Conservation (phyloP, 2,329 filamentous ascomycete genomes). For the Colletotrichum trifolii region DNA sequence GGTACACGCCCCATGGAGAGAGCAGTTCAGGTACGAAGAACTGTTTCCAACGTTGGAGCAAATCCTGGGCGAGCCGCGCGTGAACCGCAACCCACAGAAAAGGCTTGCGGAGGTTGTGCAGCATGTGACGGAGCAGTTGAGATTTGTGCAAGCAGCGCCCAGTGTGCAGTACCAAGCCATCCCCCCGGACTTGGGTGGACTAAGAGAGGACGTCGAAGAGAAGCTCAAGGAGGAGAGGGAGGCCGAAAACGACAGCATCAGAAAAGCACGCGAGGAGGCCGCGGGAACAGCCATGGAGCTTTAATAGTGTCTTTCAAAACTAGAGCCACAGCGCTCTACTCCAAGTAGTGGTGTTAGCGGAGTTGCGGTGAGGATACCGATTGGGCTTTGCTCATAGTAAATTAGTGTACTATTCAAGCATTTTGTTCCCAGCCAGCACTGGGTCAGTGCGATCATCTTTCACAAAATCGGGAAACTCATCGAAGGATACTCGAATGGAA, state of each 20-base stretch:
- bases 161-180: conserved; percentile 88
- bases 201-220: conserved; percentile 77
- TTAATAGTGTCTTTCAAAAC: conserved; percentile 38
- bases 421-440: too few species aligned
- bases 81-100: conserved; percentile 83
- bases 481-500: too few species aligned
- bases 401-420: too few species aligned
- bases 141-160: conserved; percentile 85
- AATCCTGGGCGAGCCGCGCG: conserved; percentile 72
- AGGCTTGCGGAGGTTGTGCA: conserved; percentile 79
- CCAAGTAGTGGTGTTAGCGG: conserved; percentile 21
- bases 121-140: conserved; percentile 84
- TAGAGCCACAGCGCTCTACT: not conserved
- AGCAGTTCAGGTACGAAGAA: conserved; percentile 84
- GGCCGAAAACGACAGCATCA: conserved; percentile 65
- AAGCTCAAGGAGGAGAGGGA: conserved; percentile 73
- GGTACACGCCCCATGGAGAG: conserved; percentile 82
- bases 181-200: conserved; percentile 77
- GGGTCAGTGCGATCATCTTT: too few species aligned
- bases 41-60: conserved; percentile 89
- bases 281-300: conserved; percentile 68
- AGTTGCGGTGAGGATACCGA: conserved; percentile 12
- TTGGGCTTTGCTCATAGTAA: not conserved
- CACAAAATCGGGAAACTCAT: too few species aligned
- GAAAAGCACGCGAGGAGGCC: conserved; percentile 66